Conservation (phyloP, 805 yeast species). For the Candida insectorum region DNA sequence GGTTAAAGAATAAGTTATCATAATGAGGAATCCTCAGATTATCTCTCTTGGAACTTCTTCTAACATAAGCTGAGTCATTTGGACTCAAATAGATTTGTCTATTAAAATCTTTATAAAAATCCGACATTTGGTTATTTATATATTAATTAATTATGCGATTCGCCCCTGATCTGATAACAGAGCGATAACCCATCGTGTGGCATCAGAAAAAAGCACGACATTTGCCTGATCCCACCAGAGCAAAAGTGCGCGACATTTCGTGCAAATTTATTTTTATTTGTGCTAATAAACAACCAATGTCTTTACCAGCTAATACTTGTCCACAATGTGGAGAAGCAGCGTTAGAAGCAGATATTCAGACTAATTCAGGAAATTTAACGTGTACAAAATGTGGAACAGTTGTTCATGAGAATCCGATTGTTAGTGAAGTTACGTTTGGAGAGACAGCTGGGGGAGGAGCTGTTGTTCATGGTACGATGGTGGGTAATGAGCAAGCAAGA, state of each 20-base stretch:
- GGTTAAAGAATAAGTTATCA: slow-evolving; percentile 30
- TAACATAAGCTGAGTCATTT: slow-evolving; percentile 6
- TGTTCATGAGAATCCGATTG: slow-evolving; percentile 88
- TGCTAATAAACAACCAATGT: slow-evolving; percentile 1
- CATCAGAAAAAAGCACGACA: too few species aligned
- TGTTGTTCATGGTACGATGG: slow-evolving; percentile 90
- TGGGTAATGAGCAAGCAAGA: slow-evolving; percentile 80
- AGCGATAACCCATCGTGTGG: too few species aligned
- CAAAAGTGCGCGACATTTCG: too few species aligned
- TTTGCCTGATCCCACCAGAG: too few species aligned
- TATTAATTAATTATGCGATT: too few species aligned
- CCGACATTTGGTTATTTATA: too few species aligned
- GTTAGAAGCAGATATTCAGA: slow-evolving; percentile 5
- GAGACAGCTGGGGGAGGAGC: slow-evolving; percentile 94
- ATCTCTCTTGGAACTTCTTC: slow-evolving; percentile 32
- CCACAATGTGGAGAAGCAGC: slow-evolving; percentile 7
- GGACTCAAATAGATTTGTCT: neutral
- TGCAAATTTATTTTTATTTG: neutral
- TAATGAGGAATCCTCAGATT: slow-evolving; percentile 18
- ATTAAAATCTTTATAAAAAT: too few species aligned
- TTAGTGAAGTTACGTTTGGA: slow-evolving; percentile 91
- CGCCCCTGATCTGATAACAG: too few species aligned
- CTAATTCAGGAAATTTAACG: slow-evolving; percentile 64
- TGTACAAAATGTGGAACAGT: slow-evolving; percentile 86
- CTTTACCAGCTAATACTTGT: slow-evolving; percentile 5